phyloP scores from a whole-genome alignment of 306 rosid genomes.

The Fagus crenata region DNA sequence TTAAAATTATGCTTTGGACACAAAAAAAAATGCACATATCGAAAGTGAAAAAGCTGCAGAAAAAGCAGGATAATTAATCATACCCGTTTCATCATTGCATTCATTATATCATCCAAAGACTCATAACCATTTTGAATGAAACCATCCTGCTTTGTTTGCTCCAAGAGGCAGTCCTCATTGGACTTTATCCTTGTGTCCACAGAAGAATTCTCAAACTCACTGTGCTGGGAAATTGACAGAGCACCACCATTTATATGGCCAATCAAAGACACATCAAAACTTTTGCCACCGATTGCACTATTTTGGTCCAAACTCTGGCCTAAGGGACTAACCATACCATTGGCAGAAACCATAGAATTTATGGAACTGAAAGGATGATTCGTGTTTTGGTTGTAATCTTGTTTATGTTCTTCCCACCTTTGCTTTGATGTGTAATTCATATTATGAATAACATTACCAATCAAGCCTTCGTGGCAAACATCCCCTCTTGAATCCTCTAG shows the following conservation, averaged over 20 bases:
- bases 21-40: neutral
- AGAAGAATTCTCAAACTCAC: conserved; percentile 33
- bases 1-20: neutral
- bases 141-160: conserved; percentile 43
- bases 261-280: conserved; percentile 31
- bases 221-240: conserved; percentile 29
- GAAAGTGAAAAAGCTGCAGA: neutral
- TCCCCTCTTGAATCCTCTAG: conserved; percentile 44
- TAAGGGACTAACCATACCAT: conserved; percentile 23
- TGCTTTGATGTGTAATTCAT: conserved; percentile 32
- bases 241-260: conserved; percentile 38
- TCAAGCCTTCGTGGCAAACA: conserved; percentile 50
- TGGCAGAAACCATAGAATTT: conserved; percentile 35
- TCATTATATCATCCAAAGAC: conserved; percentile 57
- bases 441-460: conserved; percentile 46
- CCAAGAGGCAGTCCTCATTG: conserved; percentile 38
- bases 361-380: conserved; percentile 35
- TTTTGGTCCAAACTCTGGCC: conserved; percentile 48
- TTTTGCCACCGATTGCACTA: conserved; percentile 30
- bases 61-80: conserved; percentile 26
- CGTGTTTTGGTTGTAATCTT: conserved; percentile 30
- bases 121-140: conserved; percentile 36
- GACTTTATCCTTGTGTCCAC: conserved; percentile 35
- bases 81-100: conserved; percentile 52
- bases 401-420: conserved; percentile 54